Conservation (phyloP, 257 asterid genomes). For the Ophiorrhiza pumila region DNA sequence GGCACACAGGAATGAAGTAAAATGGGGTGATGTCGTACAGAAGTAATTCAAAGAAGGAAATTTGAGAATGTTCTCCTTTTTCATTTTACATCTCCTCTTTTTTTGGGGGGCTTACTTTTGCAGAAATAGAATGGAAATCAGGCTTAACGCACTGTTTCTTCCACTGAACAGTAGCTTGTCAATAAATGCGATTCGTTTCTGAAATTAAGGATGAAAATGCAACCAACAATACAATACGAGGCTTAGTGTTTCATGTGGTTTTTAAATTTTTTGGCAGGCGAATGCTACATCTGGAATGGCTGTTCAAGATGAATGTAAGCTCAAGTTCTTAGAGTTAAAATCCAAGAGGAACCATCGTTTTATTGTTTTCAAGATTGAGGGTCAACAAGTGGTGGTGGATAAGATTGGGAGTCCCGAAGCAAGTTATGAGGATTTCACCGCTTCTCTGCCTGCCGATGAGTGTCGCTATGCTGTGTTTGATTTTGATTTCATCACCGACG, state of each 20-base stretch:
- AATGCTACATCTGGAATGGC: constrained; percentile 79
- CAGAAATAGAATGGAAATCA: not conserved
- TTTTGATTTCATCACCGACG: constrained; percentile 70
- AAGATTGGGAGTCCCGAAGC: constrained; percentile 59
- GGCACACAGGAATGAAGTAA: not conserved
- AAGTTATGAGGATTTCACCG: constrained; percentile 50
- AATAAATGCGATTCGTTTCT: not conserved
- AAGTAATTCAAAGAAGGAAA: not conserved
- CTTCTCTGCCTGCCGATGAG: constrained; percentile 60
- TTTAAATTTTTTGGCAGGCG: constrained; percentile 36
- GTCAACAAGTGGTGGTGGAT: constrained; percentile 67
- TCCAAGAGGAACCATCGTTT: constrained; percentile 68
- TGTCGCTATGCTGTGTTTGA: constrained; percentile 84
- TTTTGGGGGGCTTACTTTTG: not conserved
- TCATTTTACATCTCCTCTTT: not conserved
- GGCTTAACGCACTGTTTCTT: not conserved
- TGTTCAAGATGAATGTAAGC: constrained; percentile 70
- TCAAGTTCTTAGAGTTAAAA: constrained; percentile 66
- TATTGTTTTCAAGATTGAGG: constrained; percentile 62
- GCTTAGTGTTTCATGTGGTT: not conserved
- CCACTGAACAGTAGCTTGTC: not conserved
- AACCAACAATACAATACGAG: not conserved
- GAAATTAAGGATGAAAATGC: not conserved
- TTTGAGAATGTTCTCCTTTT: not conserved
- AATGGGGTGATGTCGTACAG: no score